phyloP scores from a whole-genome alignment of 306 rosid genomes.

The Vicia faba region DNA sequence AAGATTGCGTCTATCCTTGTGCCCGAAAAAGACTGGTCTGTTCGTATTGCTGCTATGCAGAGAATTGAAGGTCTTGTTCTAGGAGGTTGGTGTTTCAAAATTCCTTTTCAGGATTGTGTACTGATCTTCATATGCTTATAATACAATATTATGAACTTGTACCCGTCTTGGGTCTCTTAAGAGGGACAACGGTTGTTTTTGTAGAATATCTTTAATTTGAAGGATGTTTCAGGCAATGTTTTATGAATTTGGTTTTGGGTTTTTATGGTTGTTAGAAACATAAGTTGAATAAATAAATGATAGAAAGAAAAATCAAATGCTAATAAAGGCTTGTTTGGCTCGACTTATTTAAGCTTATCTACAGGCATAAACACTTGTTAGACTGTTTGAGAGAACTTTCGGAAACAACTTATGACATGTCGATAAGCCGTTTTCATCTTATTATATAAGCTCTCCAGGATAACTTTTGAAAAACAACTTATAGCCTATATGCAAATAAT shows the following conservation, averaged over 20 bases:
- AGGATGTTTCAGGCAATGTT: slow-evolving; percentile 9
- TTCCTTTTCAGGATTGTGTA: slow-evolving; percentile 26
- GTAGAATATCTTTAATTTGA: slow-evolving; percentile 26
- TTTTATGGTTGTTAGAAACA: background rate
- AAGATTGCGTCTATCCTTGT: slow-evolving; percentile 88
- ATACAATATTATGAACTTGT: slow-evolving; percentile 19
- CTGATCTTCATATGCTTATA: slow-evolving; percentile 21
- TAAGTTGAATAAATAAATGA: slow-evolving; percentile 16
- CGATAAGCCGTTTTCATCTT: background rate
- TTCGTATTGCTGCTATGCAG: slow-evolving; percentile 94
- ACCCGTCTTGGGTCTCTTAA: slow-evolving; percentile 17
- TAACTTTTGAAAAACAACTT: background rate
- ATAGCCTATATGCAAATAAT: background rate
- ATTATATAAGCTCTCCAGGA: background rate
- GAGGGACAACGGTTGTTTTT: slow-evolving; percentile 12
- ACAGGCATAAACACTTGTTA: background rate
- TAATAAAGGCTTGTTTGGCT: background rate
- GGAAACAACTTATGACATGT: background rate
- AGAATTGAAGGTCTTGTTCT: slow-evolving; percentile 88
- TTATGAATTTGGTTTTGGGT: slow-evolving; percentile 29
- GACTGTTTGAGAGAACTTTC: background rate
- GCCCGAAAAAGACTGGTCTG: slow-evolving; percentile 98
- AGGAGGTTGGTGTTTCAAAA: slow-evolving; percentile 71
- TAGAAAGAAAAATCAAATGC: slow-evolving; percentile 13
- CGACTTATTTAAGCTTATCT: background rate